Percentiles rank a stretch among this genome's conserved stretches.
These are phyloP conservation scores for Phialophora verrucosa DNA, from an alignment of 2,329 filamentous ascomycete species.

Conservation along the genomic window DNA sequence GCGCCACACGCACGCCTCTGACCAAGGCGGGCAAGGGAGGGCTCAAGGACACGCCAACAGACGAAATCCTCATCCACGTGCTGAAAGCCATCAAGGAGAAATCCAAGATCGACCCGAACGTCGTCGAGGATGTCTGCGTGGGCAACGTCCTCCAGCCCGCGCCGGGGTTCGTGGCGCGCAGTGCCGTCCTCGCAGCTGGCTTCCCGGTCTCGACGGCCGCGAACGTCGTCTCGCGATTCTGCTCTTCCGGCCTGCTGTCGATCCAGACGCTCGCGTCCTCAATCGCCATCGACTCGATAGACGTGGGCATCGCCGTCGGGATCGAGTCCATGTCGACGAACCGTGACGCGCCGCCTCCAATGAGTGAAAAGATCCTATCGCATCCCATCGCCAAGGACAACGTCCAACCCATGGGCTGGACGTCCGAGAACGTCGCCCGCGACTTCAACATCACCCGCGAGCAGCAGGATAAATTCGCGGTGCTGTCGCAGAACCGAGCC, in stretches of 20 bases:
- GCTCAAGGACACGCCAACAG: slow-evolving; percentile 90
- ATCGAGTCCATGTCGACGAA: slow-evolving; percentile 95
- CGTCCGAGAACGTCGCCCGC: slow-evolving; percentile 94
- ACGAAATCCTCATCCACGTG: slow-evolving; percentile 82
- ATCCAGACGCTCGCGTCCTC: slow-evolving; percentile 93
- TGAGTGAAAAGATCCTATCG: slow-evolving; percentile 83
- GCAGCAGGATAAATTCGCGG: slow-evolving; percentile 89
- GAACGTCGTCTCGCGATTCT: slow-evolving; percentile 89
- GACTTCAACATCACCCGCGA: slow-evolving; percentile 74
- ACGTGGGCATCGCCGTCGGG: slow-evolving; percentile 89
- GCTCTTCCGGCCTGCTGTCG: slow-evolving; percentile 88
- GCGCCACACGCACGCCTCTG: slow-evolving; percentile 86
- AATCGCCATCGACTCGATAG: slow-evolving; percentile 89
- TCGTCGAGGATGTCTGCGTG: slow-evolving; percentile 92
- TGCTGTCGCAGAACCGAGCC: slow-evolving; percentile 87
- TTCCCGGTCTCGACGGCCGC: slow-evolving; percentile 84
- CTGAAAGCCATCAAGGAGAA: slow-evolving; percentile 81
- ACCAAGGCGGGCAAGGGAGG: slow-evolving; percentile 91
- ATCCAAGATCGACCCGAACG: slow-evolving; percentile 82
- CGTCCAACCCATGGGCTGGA: slow-evolving; percentile 96
- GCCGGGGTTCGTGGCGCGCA: slow-evolving; percentile 89
- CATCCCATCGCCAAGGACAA: slow-evolving; percentile 87
- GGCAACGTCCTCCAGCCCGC: slow-evolving; percentile 90
- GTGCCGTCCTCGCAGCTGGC: slow-evolving; percentile 85
- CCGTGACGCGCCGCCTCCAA: slow-evolving; percentile 83